Evolutionary conservation across 345 rosid species (phyloP).

Genomic region (Noccaea caerulescens): DNA sequence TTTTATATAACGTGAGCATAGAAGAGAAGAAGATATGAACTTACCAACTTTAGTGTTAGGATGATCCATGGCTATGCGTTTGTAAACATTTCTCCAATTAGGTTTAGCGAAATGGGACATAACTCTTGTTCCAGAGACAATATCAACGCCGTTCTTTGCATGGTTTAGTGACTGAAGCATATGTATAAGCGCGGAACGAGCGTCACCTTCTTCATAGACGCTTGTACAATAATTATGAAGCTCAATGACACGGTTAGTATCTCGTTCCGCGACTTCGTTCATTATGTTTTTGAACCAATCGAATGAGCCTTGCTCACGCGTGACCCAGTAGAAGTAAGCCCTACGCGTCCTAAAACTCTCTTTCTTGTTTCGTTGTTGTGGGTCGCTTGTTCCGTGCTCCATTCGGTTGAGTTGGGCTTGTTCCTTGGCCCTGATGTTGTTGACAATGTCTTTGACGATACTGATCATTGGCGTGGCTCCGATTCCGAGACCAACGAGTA

Average conservation of each 20-base stretch:
- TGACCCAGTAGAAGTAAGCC: constrained; percentile 86
- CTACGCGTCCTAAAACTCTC: constrained; percentile 69
- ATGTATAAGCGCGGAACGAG: constrained; percentile 76
- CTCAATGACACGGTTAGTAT: constrained; percentile 65
- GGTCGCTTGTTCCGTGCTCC: constrained; percentile 40
- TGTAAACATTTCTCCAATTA: constrained; percentile 73
- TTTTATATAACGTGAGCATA: not conserved
- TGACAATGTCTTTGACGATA: constrained; percentile 77
- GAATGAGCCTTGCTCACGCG: constrained; percentile 83
- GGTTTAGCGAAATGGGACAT: constrained; percentile 86
- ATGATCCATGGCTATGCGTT: constrained; percentile 66
- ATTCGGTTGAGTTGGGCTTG: constrained; percentile 48
- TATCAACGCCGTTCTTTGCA: constrained; percentile 73
- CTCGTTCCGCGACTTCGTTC: constrained; percentile 78
- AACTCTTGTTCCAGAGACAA: constrained; percentile 80
- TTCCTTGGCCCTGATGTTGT: constrained; percentile 68
- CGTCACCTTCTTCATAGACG: constrained; percentile 86
- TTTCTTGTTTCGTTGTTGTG: constrained; percentile 42
- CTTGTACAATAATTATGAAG: constrained; percentile 82
- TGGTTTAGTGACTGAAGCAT: constrained; percentile 81
- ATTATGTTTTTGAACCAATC: constrained; percentile 86
- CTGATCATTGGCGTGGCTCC: constrained; percentile 96
- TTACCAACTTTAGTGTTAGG: constrained; percentile 67
- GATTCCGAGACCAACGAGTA: constrained; percentile 78
- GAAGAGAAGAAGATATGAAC: constrained; percentile 26